Evolutionary conservation across 768 basidiomycete species (phyloP), one percentile per base, ranked within the genome.

Genomic region (Termitomyces sp.): DNA sequence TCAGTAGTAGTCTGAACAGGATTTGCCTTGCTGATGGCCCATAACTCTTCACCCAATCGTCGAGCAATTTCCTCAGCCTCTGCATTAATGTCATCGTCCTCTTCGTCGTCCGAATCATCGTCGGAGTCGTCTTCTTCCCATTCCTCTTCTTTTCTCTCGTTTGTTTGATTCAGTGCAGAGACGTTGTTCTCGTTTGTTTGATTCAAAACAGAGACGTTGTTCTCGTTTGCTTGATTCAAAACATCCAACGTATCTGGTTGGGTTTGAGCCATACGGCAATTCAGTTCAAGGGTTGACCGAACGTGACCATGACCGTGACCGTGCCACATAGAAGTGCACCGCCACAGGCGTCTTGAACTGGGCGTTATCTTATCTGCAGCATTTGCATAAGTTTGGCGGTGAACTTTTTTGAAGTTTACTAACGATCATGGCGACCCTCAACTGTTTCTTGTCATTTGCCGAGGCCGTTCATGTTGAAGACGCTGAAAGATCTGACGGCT

Each of bases 401-500:
- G 40, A 51, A 50, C 54, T 62, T 56, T 55, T 55, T 57, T 49
- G 50, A 47, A 23, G 55, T 58, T 53, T 51, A 23, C 23, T 23
- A 52, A 56, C 51, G 50, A 59, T 56, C 54, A 35, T 52, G 49
- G n/a, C 30, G 50, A 30, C 49, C 48, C 41, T 50, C 43, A 48
- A 54, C 56, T 52, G 51, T 50, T 50, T 56, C 40, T 55, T 53
- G 47, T 42, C 38, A 33, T 43, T 45, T 12, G 15, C 40, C 42
- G 37, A 31, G 33, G 45, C 41, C 33, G 54, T 63, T 60, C 53
- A 80, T 78, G 79, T 77, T 75, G 56, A 87, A 87, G 67, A 89
- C 92, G 33, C 77, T 84, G 49, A 94, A 93, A 75, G 94, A 97
- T 69, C 71, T 97, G 61, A 78, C 89, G 38, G 93, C 92, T 55